Conservation (phyloP, 108 stramenopile species). For the Seminavis robusta region DNA sequence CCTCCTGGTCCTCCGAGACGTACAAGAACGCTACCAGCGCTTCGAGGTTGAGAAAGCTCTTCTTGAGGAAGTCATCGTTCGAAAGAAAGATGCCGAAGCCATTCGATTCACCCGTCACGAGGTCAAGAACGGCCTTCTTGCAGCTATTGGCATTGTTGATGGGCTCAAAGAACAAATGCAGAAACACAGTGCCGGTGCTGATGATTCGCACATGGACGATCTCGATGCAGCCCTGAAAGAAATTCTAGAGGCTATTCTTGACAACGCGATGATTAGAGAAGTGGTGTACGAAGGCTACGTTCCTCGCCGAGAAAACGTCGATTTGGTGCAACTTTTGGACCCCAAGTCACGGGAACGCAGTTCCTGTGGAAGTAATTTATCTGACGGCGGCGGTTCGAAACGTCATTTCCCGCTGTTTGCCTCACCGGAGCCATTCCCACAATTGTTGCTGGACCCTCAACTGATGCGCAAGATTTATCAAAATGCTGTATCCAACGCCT, state of each 20-base stretch:
- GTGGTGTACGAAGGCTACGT: conserved; percentile 37
- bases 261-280: conserved; percentile 66
- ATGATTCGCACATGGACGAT: conserved; percentile 40
- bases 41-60: conserved; percentile 36
- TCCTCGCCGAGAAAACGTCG: conserved; percentile 17
- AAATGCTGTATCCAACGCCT: conserved; percentile 58
- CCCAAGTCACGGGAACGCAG: conserved; percentile 1
- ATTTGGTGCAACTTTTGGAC: conserved; percentile 15
- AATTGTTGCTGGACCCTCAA: conserved; percentile 41
- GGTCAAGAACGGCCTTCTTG: conserved; percentile 75
- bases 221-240: conserved; percentile 55
- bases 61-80: conserved; percentile 6
- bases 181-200: too few species aligned
- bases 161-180: too few species aligned
- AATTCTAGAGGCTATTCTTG: conserved; percentile 49
- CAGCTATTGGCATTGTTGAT: conserved; percentile 62
- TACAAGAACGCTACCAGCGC: conserved; percentile 55
- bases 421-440: conserved; percentile 37
- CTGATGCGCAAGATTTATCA: conserved; percentile 48
- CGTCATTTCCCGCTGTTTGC: conserved; percentile 16
- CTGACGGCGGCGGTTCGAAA: too few species aligned
- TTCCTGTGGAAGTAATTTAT: too few species aligned
- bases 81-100: conserved; percentile 30
- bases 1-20: conserved; percentile 55
- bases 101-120: conserved; percentile 69